These are phyloP conservation scores for Ascocoryne sarcoides DNA, from an alignment of 2,329 filamentous ascomycete species.

Conservation along the genomic window DNA sequence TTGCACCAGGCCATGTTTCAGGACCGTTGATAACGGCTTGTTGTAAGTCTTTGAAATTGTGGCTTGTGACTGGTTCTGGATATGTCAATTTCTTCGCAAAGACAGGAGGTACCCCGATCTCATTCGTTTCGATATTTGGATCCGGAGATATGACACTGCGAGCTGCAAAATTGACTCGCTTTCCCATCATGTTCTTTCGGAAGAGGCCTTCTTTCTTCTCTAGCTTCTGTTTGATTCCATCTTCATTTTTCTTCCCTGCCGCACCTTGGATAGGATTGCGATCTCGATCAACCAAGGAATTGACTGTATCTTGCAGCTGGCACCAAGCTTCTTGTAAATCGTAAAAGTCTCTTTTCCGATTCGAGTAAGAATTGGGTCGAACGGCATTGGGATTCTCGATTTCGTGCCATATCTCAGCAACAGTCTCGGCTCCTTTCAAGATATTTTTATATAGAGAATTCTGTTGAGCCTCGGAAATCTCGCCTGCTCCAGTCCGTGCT, in stretches of 20 bases:
- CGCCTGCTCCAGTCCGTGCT: constrained; percentile 68
- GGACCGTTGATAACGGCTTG: constrained; percentile 93
- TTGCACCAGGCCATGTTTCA: constrained; percentile 87
- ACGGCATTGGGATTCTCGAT: constrained; percentile 38
- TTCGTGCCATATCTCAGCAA: constrained; percentile 66
- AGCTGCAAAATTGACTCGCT: constrained; percentile 96
- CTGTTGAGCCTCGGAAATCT: constrained; percentile 80
- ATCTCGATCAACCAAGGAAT: constrained; percentile 84
- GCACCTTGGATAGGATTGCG: constrained; percentile 74
- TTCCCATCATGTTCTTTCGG: constrained; percentile 99
- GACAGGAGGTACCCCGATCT: constrained; percentile 96
- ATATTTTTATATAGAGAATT: constrained; percentile 85
- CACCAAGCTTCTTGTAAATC: constrained; percentile 77
- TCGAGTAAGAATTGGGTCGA: too few relatives aligned
- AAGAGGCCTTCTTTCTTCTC: constrained; percentile 99
- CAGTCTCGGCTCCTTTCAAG: constrained; percentile 62
- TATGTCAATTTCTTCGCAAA: constrained; percentile 96
- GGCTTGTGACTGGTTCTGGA: constrained; percentile 91
- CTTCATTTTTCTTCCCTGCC: constrained; percentile 70
- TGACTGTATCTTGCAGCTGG: constrained; percentile 79
- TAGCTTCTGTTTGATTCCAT: constrained; percentile 94
- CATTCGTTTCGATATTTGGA: constrained; percentile 97
- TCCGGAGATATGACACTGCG: constrained; percentile 97
- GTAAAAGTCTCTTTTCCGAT: constrained; percentile 48
- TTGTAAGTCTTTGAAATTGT: constrained; percentile 94